Evolutionary conservation across 495 filamentous ascomycete genomes (phyloP).

Genomic region (Trichoderma asperelloides): DNA sequence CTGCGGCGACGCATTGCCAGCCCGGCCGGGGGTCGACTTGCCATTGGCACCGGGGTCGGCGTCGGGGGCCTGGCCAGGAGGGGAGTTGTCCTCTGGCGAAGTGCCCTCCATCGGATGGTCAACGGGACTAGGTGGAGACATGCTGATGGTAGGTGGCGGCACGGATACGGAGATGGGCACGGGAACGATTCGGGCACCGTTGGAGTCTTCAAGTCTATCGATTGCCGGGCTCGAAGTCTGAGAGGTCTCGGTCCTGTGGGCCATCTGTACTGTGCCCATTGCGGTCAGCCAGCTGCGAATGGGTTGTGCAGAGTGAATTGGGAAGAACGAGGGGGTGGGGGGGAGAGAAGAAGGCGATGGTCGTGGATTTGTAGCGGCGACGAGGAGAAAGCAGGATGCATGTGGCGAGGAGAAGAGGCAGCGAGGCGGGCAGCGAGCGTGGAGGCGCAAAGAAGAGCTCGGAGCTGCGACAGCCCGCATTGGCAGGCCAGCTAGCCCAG

Average conservation of each 20-base stretch:
- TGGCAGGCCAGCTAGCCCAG: background rate
- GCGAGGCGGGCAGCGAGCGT: background rate
- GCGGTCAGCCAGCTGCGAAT: conserved; percentile 11
- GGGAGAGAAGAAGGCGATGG: conserved; percentile 6
- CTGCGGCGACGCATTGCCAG: conserved; percentile 1
- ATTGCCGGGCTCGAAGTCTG: conserved; percentile 28
- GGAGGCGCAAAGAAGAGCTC: conserved; percentile 8
- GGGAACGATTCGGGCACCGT: conserved; percentile 38
- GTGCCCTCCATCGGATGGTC: conserved; percentile 39
- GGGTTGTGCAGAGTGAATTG: conserved; percentile 18
- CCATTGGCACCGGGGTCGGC: conserved; percentile 19
- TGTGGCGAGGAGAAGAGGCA: background rate
- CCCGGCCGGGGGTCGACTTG: background rate
- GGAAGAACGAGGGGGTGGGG: background rate
- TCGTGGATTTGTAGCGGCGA: background rate
- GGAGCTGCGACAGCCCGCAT: conserved; percentile 4
- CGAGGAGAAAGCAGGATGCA: background rate
- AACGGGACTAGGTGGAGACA: conserved; percentile 36
- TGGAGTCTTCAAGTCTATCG: conserved; percentile 29
- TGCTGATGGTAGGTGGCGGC: conserved; percentile 33
- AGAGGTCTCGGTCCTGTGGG: conserved; percentile 38
- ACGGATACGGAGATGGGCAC: conserved; percentile 26
- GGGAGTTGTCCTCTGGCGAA: conserved; percentile 2
- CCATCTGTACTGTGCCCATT: conserved; percentile 34
- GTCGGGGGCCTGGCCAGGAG: conserved; percentile 28